Evolutionary conservation across 495 filamentous ascomycete genomes (phyloP).

Genomic region (Xylaria flabelliformis): DNA sequence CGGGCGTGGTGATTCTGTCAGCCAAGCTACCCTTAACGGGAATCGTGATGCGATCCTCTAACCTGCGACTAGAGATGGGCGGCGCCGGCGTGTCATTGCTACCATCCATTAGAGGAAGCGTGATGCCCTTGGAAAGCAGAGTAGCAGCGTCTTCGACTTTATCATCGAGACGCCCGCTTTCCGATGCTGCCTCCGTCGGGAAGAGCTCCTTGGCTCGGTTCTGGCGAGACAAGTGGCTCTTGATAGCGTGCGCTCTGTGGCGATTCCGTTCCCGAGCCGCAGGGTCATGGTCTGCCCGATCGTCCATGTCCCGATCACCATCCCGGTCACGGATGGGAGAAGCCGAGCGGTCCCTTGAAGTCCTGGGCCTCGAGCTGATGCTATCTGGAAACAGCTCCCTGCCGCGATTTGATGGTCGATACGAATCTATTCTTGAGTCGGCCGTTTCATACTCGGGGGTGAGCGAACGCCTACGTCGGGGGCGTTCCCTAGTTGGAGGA

Average conservation of each 20-base stretch:
- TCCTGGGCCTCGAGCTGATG: constrained; percentile 41
- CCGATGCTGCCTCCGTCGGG: constrained; percentile 57
- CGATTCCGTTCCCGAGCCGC: constrained; percentile 47
- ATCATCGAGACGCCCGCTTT: constrained; percentile 66
- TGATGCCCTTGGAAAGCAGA: constrained; percentile 60
- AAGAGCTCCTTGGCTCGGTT: constrained; percentile 69
- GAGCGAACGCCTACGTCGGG: constrained; percentile 40
- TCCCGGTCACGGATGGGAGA: constrained; percentile 75
- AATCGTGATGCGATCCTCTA: constrained; percentile 51
- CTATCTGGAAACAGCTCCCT: constrained; percentile 62
- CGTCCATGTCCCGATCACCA: constrained; percentile 57
- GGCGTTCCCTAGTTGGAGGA: constrained; percentile 30
- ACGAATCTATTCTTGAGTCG: constrained; percentile 36
- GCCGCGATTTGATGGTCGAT: constrained; percentile 43
- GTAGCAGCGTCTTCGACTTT: constrained; percentile 67
- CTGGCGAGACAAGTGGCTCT: constrained; percentile 46
- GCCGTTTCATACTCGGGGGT: constrained; percentile 43
- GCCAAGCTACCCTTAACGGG: constrained; percentile 32
- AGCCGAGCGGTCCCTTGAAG: constrained; percentile 67
- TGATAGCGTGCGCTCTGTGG: constrained; percentile 53
- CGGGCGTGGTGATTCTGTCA: constrained; percentile 31
- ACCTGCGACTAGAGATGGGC: constrained; percentile 24
- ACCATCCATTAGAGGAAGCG: constrained; percentile 59
- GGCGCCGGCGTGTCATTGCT: constrained; percentile 37
- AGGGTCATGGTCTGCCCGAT: constrained; percentile 40